These are phyloP conservation scores for Rhodotorula sp. DNA, from an alignment of 1,284 basidiomycete species.

Conservation along the genomic window DNA sequence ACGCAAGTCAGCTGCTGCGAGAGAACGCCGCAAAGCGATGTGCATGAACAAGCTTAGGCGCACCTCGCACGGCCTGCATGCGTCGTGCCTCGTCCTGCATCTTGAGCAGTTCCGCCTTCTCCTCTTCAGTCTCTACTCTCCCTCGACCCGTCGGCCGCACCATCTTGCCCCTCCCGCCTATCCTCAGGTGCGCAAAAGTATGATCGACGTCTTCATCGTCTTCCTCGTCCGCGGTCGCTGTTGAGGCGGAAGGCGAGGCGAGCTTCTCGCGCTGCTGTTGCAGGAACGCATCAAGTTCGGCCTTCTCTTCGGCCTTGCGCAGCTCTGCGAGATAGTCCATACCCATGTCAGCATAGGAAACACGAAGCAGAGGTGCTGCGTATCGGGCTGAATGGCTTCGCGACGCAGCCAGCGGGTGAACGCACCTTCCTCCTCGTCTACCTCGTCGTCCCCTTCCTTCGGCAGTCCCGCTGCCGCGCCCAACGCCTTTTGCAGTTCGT, in stretches of 20 bases:
- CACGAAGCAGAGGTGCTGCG: background rate
- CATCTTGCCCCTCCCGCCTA: background rate
- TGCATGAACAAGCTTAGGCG: background rate
- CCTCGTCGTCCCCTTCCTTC: conserved; percentile 9
- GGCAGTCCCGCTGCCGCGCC: too few species aligned
- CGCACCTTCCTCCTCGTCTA: conserved; percentile 30
- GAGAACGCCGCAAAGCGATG: background rate
- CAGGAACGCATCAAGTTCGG: conserved; percentile 18
- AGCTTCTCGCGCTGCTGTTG: conserved; percentile 8
- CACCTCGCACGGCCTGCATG: conserved; percentile 28
- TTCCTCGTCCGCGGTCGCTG: background rate
- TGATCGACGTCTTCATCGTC: conserved; percentile 27
- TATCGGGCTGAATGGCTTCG: too few species aligned
- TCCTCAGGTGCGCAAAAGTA: conserved; percentile 27
- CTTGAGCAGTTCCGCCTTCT: conserved; percentile 1
- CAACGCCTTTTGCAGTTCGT: background rate
- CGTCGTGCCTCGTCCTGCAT: conserved; percentile 25
- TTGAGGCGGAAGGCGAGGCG: background rate
- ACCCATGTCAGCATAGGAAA: too few species aligned
- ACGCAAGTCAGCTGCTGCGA: background rate
- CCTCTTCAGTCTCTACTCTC: background rate
- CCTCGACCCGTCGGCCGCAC: background rate
- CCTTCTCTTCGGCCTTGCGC: conserved; percentile 13
- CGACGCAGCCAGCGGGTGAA: too few species aligned
- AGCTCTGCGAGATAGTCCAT: conserved; percentile 5